Evolutionary conservation across 441 rosid genomes (phyloP), one percentile per base, ranked within the genome.

Genomic region (Pelargonium cotyledonis): DNA sequence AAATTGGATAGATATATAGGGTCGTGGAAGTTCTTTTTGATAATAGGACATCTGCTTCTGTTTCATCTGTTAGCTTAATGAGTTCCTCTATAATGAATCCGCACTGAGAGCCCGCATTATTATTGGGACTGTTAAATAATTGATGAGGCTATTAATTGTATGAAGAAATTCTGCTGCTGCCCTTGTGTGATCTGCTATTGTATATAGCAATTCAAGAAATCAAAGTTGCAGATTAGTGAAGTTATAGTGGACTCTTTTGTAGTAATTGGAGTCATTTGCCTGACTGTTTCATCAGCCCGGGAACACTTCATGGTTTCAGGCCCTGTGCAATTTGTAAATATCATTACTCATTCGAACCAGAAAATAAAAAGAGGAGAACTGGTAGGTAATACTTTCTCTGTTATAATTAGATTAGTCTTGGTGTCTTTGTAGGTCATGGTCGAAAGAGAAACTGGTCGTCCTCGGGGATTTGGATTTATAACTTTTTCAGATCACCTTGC

Each of bases 401-500:
- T 55, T 15, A 15, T 55, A 55, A 15, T 55, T 16, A 55, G 62
- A 55, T 18, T n/a, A 55, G 26, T 55, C 19, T 16, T 81, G 78
- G 74, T 81, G 66, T 85, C 70, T 58, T 65, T 86, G 76, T 26
- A 92, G 99, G 86, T 95, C 70, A 92, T 95, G 96, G 53, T 89
- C 86, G 99, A 92, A 80, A 95, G 96, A 78, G 96, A 91, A 70
- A 88, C 92, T 1, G 95, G 95, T 26, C 96, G 97, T 68, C 89
- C 97, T 57, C 96, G 96, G 44, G 99, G 99, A 68, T 95, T 95
- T 74, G 99, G 99, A 67, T 95, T 95, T 75, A 85, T 95, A 38
- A 95, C 99, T 10, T 95, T 80, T 78, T 70, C 96, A 5, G 99
- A 95, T 82, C 97, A 84, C 3, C 88, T 95, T 26, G 90, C 91